Evolutionary conservation across 2,329 filamentous ascomycete genomes (phyloP).

Genomic region (Claviceps humidiphila): DNA sequence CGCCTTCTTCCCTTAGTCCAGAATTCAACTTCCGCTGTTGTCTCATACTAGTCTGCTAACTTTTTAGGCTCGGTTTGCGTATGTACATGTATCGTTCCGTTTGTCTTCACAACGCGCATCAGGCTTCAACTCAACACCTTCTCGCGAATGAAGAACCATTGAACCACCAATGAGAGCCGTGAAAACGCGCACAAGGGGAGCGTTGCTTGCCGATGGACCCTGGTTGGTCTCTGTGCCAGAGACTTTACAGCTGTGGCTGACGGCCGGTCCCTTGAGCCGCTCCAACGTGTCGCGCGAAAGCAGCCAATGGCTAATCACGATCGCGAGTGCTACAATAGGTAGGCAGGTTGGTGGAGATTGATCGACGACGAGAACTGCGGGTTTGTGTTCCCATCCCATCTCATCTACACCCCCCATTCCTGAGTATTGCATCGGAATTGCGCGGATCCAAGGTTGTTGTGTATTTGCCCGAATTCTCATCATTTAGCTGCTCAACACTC

Average conservation of each 20-base stretch:
- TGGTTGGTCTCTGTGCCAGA: neutral
- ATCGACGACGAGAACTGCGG: neutral
- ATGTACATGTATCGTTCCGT: too few relatives aligned
- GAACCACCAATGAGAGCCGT: constrained; percentile 2
- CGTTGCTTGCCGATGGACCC: neutral
- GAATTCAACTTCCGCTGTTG: too few relatives aligned
- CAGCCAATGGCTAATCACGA: neutral
- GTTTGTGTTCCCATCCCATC: neutral
- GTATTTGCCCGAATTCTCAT: neutral
- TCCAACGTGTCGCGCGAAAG: too few relatives aligned
- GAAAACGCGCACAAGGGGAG: constrained; percentile 1
- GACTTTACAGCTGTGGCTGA: neutral
- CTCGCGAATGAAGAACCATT: neutral
- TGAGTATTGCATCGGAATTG: neutral
- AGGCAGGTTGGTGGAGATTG: neutral
- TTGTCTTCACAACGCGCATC: too few relatives aligned
- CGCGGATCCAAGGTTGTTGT: neutral
- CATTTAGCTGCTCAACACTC: neutral
- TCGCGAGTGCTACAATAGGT: neutral
- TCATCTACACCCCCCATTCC: neutral
- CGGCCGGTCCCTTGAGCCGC: too few relatives aligned
- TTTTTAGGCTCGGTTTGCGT: too few relatives aligned
- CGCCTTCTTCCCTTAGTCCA: too few relatives aligned
- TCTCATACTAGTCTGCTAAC: too few relatives aligned
- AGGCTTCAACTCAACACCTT: neutral